A percentile compares a stretch with the other conserved stretches of the same genome.
Evolutionary conservation across 805 yeast species (phyloP).

Genomic region (Wickerhamomyces mucosus): DNA sequence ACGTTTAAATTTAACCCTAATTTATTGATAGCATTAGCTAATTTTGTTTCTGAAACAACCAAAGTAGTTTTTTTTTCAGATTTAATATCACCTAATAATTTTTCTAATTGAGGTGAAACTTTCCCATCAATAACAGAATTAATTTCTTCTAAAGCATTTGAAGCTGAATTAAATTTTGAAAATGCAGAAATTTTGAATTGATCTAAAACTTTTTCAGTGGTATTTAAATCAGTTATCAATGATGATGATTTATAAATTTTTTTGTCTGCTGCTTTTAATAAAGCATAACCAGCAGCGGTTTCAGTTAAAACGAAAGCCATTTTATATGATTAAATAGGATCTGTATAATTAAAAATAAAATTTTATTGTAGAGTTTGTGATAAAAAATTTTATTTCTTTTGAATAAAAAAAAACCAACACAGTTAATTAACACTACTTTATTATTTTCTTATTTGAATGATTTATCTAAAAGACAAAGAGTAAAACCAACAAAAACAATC

Average conservation of each 20-base stretch:
- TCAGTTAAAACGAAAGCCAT: slow-evolving; percentile 92
- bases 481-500: too few species aligned
- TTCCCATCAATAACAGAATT: slow-evolving; percentile 88
- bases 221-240: slow-evolving; percentile 65
- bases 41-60: slow-evolving; percentile 89
- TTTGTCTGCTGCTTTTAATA: slow-evolving; percentile 95
- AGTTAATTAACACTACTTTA: too few species aligned
- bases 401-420: not conserved
- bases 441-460: too few species aligned
- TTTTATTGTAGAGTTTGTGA: too few species aligned
- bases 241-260: slow-evolving; percentile 82
- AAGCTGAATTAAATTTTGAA: slow-evolving; percentile 90
- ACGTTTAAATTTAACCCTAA: slow-evolving; percentile 80
- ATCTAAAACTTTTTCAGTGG: slow-evolving; percentile 76
- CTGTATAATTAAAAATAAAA: not conserved
- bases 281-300: slow-evolving; percentile 98
- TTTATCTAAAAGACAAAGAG: too few species aligned
- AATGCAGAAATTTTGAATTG: slow-evolving; percentile 94
- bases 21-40: slow-evolving; percentile 94
- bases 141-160: slow-evolving; percentile 93
- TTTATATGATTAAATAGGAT: slow-evolving; percentile 2
- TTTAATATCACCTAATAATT: slow-evolving; percentile 65
- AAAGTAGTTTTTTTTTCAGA: slow-evolving; percentile 77
- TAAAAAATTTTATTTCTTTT: not conserved
- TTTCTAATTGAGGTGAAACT: slow-evolving; percentile 77